Percentiles rank a stretch among this genome's conserved stretches.
phyloP scores from a whole-genome alignment of 192 early-diverging fungal species.

The Coemansia sp. region DNA sequence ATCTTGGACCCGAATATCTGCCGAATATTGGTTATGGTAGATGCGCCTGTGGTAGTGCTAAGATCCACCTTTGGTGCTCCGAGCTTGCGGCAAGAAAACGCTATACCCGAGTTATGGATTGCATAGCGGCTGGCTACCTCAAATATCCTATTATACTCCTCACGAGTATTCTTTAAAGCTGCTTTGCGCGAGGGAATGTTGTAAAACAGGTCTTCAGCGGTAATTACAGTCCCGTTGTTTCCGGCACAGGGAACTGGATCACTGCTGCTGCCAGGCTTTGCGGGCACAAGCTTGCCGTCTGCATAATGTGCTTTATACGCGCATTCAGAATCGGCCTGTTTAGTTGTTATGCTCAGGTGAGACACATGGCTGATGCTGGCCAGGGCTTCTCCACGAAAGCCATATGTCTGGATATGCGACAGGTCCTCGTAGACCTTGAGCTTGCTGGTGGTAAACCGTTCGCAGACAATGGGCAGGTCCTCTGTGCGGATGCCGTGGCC shows the following conservation, averaged over 20 bases:
- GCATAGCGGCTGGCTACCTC: constrained; percentile 91
- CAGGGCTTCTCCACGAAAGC: constrained; percentile 95
- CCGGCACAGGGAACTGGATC: constrained; percentile 94
- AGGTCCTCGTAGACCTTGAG: constrained; percentile 83
- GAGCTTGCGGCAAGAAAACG: constrained; percentile 92
- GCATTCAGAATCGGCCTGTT: constrained; percentile 70
- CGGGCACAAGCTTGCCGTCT: constrained; percentile 80
- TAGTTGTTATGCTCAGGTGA: constrained; percentile 83
- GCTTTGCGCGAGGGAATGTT: constrained; percentile 83
- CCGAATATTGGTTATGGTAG: constrained; percentile 74
- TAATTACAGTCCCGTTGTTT: constrained; percentile 92
- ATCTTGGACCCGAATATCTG: constrained; percentile 80
- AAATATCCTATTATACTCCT: constrained; percentile 89
- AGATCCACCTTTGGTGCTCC: constrained; percentile 72
- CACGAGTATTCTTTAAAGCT: constrained; percentile 78
- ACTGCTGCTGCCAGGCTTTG: constrained; percentile 65
- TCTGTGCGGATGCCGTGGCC: constrained; percentile 89
- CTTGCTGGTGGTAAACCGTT: constrained; percentile 95
- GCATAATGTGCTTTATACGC: constrained; percentile 79
- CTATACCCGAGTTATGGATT: constrained; percentile 81
- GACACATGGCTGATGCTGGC: constrained; percentile 96
- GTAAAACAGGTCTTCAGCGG: constrained; percentile 94
- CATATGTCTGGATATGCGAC: constrained; percentile 80
- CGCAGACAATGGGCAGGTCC: constrained; percentile 88
- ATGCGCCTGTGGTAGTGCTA: constrained; percentile 62